Evolutionary conservation across 2,329 filamentous ascomycete species (phyloP), one percentile per base, ranked within the genome.

Genomic region (Neonectria coccinea): DNA sequence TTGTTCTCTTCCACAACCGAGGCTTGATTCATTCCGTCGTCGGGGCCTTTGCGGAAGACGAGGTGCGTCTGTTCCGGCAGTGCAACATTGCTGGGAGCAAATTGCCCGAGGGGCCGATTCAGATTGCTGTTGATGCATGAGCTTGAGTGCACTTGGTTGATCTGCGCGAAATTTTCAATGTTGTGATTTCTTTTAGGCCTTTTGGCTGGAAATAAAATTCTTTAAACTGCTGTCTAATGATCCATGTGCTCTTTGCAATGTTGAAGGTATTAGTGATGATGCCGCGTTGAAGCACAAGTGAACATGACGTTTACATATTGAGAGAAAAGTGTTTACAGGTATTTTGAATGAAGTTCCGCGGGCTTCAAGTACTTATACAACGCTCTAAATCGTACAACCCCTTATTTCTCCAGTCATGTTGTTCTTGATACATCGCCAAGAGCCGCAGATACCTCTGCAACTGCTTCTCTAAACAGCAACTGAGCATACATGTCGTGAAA

Each of bases 1-100:
- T 93, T 62, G 92, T 93, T 0, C 80, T 94, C 27, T 94, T 94
- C 78, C 90, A 94, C 77, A 94, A 94, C 74, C 87, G 91, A 10
- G 92, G 91, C 1, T 83, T 93, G 16, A 75, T 94, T 60, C 92
- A 95, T 77, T 90, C 87, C 3, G 92, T 94, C 2, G 91, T 92
- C 0, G 92, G 91, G 1, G 89, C 89, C 1, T 94, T 94, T 77
- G 84, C 85, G 8, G 86, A 89, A 53, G 86, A 91, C n/a, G 91
- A 94, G 80, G 88, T 93, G 33, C 80, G 92, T 48, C 76, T 94
- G 64, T 94, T 94, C 75, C 81, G 91, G 67, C 92, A 94, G 81
- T 94, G 92, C 79, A 94, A 94, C 76, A 83, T 94, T 77, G 91
- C 91, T n/a, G 88, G 86, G 3, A 90, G 85, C 64, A 78, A 84